phyloP scores from a whole-genome alignment of 2,329 filamentous ascomycete genomes.

The Didymella sp. region DNA sequence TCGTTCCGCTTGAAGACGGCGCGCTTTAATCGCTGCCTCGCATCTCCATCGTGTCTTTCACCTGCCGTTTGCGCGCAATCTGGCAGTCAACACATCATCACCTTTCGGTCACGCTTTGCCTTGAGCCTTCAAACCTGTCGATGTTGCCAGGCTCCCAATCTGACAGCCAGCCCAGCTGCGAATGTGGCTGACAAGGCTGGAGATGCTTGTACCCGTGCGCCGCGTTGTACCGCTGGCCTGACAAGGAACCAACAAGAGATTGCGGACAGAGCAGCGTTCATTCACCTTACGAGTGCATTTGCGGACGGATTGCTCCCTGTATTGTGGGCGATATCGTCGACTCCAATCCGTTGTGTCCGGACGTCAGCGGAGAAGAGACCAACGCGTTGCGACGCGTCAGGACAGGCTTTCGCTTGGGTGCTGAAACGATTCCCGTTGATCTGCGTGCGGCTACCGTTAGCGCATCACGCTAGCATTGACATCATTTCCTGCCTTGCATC shows the following conservation, averaged over 20 bases:
- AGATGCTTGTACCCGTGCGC: slow-evolving; percentile 17
- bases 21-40: neutral
- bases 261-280: slow-evolving; percentile 9
- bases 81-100: slow-evolving; percentile 15
- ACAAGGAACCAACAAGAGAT: neutral
- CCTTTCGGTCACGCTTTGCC: neutral
- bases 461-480: slow-evolving; percentile 20
- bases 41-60: neutral
- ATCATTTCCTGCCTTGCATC: slow-evolving; percentile 16
- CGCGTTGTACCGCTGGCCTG: slow-evolving; percentile 3
- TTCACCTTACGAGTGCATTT: neutral
- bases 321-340: slow-evolving; percentile 8
- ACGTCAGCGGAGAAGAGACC: slow-evolving; percentile 30
- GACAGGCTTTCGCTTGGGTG: slow-evolving; percentile 36
- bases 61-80: slow-evolving; percentile 1
- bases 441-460: slow-evolving; percentile 46
- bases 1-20: neutral
- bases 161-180: slow-evolving; percentile 26
- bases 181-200: slow-evolving; percentile 31
- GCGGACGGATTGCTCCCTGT: slow-evolving; percentile 1
- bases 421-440: slow-evolving; percentile 39
- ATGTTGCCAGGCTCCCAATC: slow-evolving; percentile 27
- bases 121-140: slow-evolving; percentile 5
- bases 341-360: slow-evolving; percentile 3
- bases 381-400: slow-evolving; percentile 32